Evolutionary conservation across 768 basidiomycete species (phyloP).

Genomic region (Termitomyces sp.): DNA sequence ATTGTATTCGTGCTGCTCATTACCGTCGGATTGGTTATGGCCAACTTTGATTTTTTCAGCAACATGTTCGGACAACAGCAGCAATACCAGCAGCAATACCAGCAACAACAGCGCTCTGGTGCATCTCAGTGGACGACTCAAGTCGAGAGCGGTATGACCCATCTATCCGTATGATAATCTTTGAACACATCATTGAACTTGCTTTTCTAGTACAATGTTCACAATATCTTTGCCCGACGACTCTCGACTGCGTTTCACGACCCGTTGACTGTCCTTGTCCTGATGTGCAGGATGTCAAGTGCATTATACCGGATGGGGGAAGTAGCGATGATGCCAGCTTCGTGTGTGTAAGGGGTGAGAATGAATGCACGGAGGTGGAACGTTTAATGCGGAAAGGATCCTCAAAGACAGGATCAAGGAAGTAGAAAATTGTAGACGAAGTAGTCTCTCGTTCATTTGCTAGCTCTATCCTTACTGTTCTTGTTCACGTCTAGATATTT

Average conservation of each 20-base stretch:
- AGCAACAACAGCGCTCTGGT: constrained; percentile 43
- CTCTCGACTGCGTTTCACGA: constrained; percentile 58
- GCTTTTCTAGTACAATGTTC: constrained; percentile 55
- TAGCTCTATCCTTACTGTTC: not conserved
- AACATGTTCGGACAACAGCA: constrained; percentile 69
- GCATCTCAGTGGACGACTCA: constrained; percentile 62
- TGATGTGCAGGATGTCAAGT: constrained; percentile 69
- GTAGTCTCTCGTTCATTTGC: not conserved
- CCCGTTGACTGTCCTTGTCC: constrained; percentile 78
- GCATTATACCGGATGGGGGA: constrained; percentile 58
- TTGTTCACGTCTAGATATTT: not conserved
- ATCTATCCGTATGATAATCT: not conserved
- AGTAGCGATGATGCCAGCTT: constrained; percentile 52
- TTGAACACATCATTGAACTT: not conserved
- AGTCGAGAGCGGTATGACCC: constrained; percentile 51
- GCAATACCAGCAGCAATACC: constrained; percentile 54
- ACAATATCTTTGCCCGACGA: constrained; percentile 69
- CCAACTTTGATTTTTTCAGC: constrained; percentile 79
- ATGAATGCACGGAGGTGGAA: constrained; percentile 60
- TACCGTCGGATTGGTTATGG: constrained; percentile 34
- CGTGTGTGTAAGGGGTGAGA: constrained; percentile 61
- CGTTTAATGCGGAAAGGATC: constrained; percentile 37
- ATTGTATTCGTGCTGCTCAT: constrained; percentile 24
- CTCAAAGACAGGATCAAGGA: constrained; percentile 23
- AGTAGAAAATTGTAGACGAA: constrained; percentile 1